phyloP scores from a whole-genome alignment of 495 filamentous ascomycete species.

The Penicillium steckii region DNA sequence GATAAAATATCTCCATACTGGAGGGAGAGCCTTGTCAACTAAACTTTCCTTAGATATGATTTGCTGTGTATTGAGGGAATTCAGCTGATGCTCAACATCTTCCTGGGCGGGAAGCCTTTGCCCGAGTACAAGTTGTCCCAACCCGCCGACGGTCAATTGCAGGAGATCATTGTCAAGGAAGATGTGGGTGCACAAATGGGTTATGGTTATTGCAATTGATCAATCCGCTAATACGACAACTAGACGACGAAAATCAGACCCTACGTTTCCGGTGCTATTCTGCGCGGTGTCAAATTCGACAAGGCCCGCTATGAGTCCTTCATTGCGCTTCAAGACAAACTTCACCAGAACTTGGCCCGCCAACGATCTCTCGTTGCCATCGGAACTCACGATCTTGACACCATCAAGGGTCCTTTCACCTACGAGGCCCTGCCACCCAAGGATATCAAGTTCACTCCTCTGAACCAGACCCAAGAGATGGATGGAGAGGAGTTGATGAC shows the following conservation, averaged over 20 bases:
- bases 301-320: constrained; percentile 91
- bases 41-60: constrained; percentile 71
- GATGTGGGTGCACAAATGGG: constrained; percentile 45
- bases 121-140: constrained; percentile 76
- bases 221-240: neutral
- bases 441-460: constrained; percentile 83
- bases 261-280: constrained; percentile 80
- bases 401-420: constrained; percentile 89
- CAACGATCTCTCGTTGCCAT: constrained; percentile 93
- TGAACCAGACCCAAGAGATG: constrained; percentile 90
- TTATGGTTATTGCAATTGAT: neutral
- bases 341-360: constrained; percentile 93
- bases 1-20: neutral
- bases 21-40: constrained; percentile 9
- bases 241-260: constrained; percentile 79
- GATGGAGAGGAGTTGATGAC: constrained; percentile 86
- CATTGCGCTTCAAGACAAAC: constrained; percentile 96
- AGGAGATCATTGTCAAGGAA: constrained; percentile 75
- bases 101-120: constrained; percentile 67
- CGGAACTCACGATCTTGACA: constrained; percentile 95
- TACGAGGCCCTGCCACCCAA: constrained; percentile 92
- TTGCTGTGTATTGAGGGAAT: constrained; percentile 99
- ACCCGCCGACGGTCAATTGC: constrained; percentile 68
- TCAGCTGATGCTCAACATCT: constrained; percentile 92
- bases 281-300: constrained; percentile 89